phyloP scores from a whole-genome alignment of 345 rosid species.

The Hibiscus trionum region DNA sequence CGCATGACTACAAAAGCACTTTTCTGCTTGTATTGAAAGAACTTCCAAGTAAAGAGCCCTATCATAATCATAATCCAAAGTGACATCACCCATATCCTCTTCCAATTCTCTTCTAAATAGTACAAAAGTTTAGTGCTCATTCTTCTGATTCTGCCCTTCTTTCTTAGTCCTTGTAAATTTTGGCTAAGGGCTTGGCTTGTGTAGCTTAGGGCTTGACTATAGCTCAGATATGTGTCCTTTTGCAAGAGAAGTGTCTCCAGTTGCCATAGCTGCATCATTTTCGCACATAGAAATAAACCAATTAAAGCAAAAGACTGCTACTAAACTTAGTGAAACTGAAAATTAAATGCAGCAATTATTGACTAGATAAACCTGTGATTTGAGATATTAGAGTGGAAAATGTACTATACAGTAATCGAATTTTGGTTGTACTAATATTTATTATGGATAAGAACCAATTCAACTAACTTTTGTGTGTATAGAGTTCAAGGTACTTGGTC shows the following conservation, averaged over 20 bases:
- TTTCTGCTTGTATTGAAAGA: conserved; percentile 70
- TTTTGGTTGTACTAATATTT: background rate
- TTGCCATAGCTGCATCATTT: conserved; percentile 82
- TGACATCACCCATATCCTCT: conserved; percentile 77
- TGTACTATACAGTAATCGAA: background rate
- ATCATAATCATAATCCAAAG: conserved; percentile 80
- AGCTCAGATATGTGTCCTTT: conserved; percentile 88
- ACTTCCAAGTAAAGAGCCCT: conserved; percentile 84
- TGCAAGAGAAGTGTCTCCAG: conserved; percentile 91
- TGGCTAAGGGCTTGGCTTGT: conserved; percentile 99
- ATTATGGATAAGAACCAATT: background rate
- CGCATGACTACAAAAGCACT: conserved; percentile 71
- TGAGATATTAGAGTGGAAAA: background rate
- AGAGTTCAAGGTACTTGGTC: background rate
- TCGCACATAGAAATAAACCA: background rate
- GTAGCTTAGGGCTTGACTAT: conserved; percentile 93
- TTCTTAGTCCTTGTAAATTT: conserved; percentile 82
- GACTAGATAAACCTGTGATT: background rate
- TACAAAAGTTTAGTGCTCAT: conserved; percentile 45
- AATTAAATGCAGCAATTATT: background rate
- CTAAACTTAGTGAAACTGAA: background rate
- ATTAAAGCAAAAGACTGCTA: background rate
- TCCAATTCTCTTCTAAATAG: conserved; percentile 83
- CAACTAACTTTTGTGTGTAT: background rate
- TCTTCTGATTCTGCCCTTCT: conserved; percentile 44